Base-by-base conservation (phyloP, 345 rosid species). In the Erodium maritimum region DNA sequence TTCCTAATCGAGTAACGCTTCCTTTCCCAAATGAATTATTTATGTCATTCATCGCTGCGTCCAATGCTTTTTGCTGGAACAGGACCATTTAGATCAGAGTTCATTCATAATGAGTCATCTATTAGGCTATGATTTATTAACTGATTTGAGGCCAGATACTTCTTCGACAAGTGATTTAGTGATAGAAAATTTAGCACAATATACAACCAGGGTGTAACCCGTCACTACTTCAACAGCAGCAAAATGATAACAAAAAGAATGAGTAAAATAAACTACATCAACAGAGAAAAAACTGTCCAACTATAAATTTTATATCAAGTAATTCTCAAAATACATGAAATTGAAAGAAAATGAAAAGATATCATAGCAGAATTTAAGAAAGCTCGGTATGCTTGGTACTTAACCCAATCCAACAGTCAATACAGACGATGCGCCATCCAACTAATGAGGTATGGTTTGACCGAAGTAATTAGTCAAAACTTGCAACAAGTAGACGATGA, bases 1-100 rank as follows among this genome's bases (percentile, higher is more conserved):
- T 86, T 13, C 98, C 98, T 79, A 91, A 71, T 79, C 96, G 78
- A 9, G 95, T 91, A 55, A 91, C 96, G 61, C 96, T 88, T 67
- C 98, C 93, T 79, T 86, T 86, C 54, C 98, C 96, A 71, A 88
- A 91, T n/a, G 90, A 82, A 60, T 56, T 77, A 59, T 91, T 91
- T 48, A 91, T 86, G 62, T 88, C 98, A 67, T 81, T 79, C 96
- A 91, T 86, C 20, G 95, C 98, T 34, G 95, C 90, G 21, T 91
- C 98, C 75, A 91, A 63, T 45, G 96, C 96, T 63, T 86, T 91
- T 91, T 86, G 95, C 96, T 91, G 81, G 50, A 70, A 64, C 54
- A 25, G 13, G 59, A 29, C 17, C 19, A 51, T 58, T 5, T 19
- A 59, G 42, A 23, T 56, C n/a, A 42, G 21, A 34, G 17, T 21